Conservation (phyloP, 208 protist genomes). For the Trypanosomatidae sp. region DNA sequence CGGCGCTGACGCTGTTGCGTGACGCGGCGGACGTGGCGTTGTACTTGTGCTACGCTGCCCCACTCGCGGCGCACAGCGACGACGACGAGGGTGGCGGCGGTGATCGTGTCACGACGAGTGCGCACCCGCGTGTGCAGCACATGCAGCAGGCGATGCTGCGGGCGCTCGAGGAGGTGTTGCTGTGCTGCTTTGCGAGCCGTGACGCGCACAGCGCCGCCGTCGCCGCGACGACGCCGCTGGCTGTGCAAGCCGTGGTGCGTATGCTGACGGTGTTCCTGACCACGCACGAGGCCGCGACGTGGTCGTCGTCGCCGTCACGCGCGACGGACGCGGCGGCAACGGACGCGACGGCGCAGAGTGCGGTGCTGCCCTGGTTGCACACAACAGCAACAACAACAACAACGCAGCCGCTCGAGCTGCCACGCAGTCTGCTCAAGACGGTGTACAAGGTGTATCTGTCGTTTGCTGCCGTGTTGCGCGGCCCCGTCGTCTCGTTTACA, state of each 20-base stretch:
- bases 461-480: slow-evolving; percentile 49
- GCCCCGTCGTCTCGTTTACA: slow-evolving; percentile 41
- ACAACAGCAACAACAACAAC: neutral
- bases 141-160: slow-evolving; percentile 44
- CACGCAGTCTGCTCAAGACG: slow-evolving; percentile 62
- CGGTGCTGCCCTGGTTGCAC: slow-evolving; percentile 23
- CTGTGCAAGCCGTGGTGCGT: slow-evolving; percentile 30
- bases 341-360: slow-evolving; percentile 3
- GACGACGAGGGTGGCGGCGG: slow-evolving; percentile 8
- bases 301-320: slow-evolving; percentile 2
- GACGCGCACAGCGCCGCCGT: too few species aligned
- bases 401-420: slow-evolving; percentile 19
- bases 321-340: neutral
- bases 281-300: slow-evolving; percentile 17
- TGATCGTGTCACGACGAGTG: slow-evolving; percentile 55
- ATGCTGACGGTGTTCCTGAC: slow-evolving; percentile 65
- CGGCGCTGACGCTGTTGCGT: slow-evolving; percentile 29
- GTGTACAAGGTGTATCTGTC: slow-evolving; percentile 71
- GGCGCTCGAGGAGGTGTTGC: slow-evolving; percentile 29
- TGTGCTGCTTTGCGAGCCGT: slow-evolving; percentile 29
- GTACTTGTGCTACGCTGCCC: neutral
- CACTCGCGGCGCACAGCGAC: slow-evolving; percentile 12
- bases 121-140: slow-evolving; percentile 36
- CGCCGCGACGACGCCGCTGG: slow-evolving; percentile 15
- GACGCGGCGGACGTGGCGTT: slow-evolving; percentile 33